Evolutionary conservation across 495 filamentous ascomycete species (phyloP), one percentile per base, ranked within the genome.

Genomic region (Penicillium pulvis): DNA sequence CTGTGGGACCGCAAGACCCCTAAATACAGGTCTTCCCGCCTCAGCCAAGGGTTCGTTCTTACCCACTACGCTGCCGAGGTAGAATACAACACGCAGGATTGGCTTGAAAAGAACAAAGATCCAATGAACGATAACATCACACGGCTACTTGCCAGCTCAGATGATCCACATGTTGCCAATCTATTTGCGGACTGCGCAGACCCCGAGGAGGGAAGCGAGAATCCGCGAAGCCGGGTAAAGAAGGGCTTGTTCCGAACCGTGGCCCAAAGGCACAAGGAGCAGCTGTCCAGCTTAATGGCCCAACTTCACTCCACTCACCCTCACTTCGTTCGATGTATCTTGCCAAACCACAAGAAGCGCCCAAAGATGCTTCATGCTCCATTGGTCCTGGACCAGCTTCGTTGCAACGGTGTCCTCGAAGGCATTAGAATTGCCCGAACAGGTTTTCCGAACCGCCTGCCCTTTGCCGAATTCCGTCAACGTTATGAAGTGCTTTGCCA

Each of bases 21-120:
- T 35, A 98, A 99, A 71, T 99, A 98, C 72, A 87, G 90, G 28
- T 82, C 90, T 7, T 91, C 93, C 46, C 87, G 94, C 33, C 82
- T 97, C 30, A 89, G 83, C 2, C 92, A 96, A 69, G 95, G 95
- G 1, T 99, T 99, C 67, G 86, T 97, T 69, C 84, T 99, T n/a
- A 99, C 95, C 2, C 95, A 99, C 66, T 99, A 99, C 64, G 95
- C 95, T 9, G 91, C 95, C 16, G 94, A 97, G 71, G 95, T 99
- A 1, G 95, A 99, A 69, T 99, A 99, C 71, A 89, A 85, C 11
- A 99, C 95, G 0, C 85, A 93, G 23, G 91, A 90, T 47, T 99
- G 95, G 95, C 80, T 99, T 31, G 93, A 97, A 69, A 99, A 98
- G 81, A 99, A 99, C 75, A 99, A 99, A 66, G 95, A 99, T 68